phyloP scores from a whole-genome alignment of 257 asterid species.

The Schizonepeta tenuifolia region DNA sequence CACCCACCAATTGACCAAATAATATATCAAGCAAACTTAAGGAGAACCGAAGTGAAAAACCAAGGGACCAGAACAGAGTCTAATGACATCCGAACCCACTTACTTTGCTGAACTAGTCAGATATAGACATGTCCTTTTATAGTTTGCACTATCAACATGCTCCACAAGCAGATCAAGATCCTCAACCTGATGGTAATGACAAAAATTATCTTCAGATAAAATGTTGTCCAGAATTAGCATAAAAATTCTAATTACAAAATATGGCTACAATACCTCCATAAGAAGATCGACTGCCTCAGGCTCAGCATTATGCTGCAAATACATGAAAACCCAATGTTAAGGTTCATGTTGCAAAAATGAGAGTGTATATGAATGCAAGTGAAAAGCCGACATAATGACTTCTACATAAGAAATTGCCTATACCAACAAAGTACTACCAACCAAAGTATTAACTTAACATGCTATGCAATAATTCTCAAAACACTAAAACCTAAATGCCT shows the following conservation, averaged over 20 bases:
- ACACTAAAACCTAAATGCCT: not conserved
- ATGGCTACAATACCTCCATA: conserved; percentile 60
- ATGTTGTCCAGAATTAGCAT: conserved; percentile 8
- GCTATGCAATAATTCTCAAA: conserved; percentile 2
- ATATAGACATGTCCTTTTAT: conserved; percentile 81
- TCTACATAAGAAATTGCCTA: not conserved
- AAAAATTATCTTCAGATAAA: conserved; percentile 7
- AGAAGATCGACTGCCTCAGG: conserved; percentile 86
- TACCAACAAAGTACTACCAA: conserved; percentile 11
- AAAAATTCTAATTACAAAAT: conserved; percentile 12
- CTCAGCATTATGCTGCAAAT: conserved; percentile 93
- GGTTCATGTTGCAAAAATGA: conserved; percentile 13
- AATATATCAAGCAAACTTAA: not conserved
- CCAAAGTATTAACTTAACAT: conserved; percentile 12
- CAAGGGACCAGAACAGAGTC: conserved; percentile 5
- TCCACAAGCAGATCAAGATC: conserved; percentile 82
- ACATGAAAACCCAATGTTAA: conserved; percentile 30
- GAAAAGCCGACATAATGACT: not conserved
- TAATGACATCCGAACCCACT: conserved; percentile 33
- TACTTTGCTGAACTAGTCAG: conserved; percentile 89
- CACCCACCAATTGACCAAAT: not conserved
- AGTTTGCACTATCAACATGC: conserved; percentile 72
- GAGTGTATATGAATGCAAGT: conserved; percentile 3
- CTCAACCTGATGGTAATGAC: conserved; percentile 64
- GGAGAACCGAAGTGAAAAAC: not conserved